Conservation (phyloP, 306 rosid genomes). For the Chamaecrista fasciculata region DNA sequence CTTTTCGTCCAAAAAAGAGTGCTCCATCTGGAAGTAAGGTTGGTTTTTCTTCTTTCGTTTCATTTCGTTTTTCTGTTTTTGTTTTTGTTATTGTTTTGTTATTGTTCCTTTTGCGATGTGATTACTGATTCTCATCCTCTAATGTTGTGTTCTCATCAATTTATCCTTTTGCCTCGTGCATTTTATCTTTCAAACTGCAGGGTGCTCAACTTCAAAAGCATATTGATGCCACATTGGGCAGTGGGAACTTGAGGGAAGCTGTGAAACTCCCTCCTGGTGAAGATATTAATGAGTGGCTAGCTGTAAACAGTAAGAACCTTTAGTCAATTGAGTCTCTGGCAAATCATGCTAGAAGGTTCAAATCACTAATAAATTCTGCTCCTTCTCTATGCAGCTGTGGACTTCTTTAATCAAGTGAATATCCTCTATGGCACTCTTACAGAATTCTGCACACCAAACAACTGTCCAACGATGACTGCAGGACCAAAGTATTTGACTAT, state of each 20-base stretch:
- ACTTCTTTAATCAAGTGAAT: slow-evolving; percentile 90
- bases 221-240: slow-evolving; percentile 86
- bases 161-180: neutral
- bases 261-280: slow-evolving; percentile 91
- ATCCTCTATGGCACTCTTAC: slow-evolving; percentile 80
- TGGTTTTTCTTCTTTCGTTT: slow-evolving; percentile 17
- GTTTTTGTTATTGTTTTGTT: too few species aligned
- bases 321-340: neutral
- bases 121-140: slow-evolving; percentile 6
- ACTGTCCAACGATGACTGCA: slow-evolving; percentile 83
- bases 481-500: slow-evolving; percentile 75
- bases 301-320: slow-evolving; percentile 68
- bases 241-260: slow-evolving; percentile 88
- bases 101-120: neutral
- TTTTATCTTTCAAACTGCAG: slow-evolving; percentile 38
- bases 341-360: slow-evolving; percentile 8
- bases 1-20: slow-evolving; percentile 83
- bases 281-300: slow-evolving; percentile 87
- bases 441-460: slow-evolving; percentile 74
- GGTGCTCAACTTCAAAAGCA: slow-evolving; percentile 88
- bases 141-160: neutral
- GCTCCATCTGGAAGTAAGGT: slow-evolving; percentile 90
- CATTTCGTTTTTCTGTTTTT: too few species aligned
- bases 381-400: slow-evolving; percentile 58
- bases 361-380: neutral